Base-by-base conservation (phyloP, 2,329 filamentous ascomycete species). In the Hirsutella thompsonii region DNA sequence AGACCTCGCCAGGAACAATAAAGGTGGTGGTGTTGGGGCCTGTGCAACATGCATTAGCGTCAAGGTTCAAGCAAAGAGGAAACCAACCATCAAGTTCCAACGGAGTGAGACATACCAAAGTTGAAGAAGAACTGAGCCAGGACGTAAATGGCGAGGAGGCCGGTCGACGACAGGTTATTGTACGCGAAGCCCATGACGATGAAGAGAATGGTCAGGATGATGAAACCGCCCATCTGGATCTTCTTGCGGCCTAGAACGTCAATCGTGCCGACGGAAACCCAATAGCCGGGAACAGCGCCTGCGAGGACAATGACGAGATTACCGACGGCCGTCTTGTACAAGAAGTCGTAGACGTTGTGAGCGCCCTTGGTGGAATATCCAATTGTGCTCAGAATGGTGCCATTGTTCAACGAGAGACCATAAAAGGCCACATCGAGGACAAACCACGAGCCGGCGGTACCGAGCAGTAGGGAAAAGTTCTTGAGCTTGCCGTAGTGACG, bases 391-490 rank as follows among this genome's bases (percentile, higher is more conserved):
- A 89, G 72, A 47, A 89, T 85, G 44, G 76, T 74, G 20, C 79
- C 75, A 59, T 86, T 88, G 61, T 88, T 89, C 38, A 90, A 68
- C 28, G 80, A 80, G 19, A 89, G 72, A 41, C 79, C 78, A 50
- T 81, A 82, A 56, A 76, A 76, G 23, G 74, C 74, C 44, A 69
- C 60, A 46, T 67, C 67, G 40, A 85, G 77, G 61, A 83, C 74
- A 61, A 89, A 90, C 85, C 86, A 93, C 2, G 85, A 90, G 33
- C 81, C 81, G 11, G 84, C 82, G 11, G 84, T 90, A n/a, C 83
- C 83, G 34, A 87, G 66, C 0, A 87, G 73, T 14, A 88, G 70
- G 55, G 79, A 76, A 41, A 72, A 77, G 56, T 90, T 80, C 64
- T 78, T 83, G 68, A 74, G 77, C 54, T 81, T 74, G 43, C 68